phyloP scores from a whole-genome alignment of 148 eudicot genomes.

The Rhododendron kiyosumense region DNA sequence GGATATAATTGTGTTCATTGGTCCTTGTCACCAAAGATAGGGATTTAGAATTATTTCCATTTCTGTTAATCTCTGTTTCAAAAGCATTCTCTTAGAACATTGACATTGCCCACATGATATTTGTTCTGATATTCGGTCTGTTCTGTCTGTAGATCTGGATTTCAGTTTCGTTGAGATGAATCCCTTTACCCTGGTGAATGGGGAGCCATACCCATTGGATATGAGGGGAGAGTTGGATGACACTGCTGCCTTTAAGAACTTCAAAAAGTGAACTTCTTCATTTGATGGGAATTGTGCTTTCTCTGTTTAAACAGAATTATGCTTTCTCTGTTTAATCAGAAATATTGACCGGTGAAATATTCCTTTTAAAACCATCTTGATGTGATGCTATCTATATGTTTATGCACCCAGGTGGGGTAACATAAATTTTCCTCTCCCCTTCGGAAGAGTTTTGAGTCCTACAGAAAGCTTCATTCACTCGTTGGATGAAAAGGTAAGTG shows the following conservation, averaged over 20 bases:
- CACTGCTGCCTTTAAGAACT: slow-evolving; percentile 75
- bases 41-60: neutral
- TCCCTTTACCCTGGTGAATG: slow-evolving; percentile 86
- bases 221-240: slow-evolving; percentile 99
- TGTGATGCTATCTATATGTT: neutral
- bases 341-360: neutral
- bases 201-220: slow-evolving; percentile 95
- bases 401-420: slow-evolving; percentile 63
- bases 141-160: slow-evolving; percentile 61
- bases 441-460: slow-evolving; percentile 96
- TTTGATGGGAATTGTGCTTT: neutral
- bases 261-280: slow-evolving; percentile 32
- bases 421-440: slow-evolving; percentile 89
- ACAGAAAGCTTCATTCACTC: slow-evolving; percentile 85
- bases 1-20: neutral
- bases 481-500: slow-evolving; percentile 86
- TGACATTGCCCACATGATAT: neutral
- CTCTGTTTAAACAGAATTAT: neutral
- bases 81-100: neutral
- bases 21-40: neutral
- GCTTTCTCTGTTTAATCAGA: neutral
- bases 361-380: neutral
- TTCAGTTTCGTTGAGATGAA: slow-evolving; percentile 96
- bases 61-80: neutral
- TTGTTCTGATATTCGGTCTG: neutral